Evolutionary conservation across 345 rosid species (phyloP), one percentile per base, ranked within the genome.

Genomic region (Hypericum androsaemum): DNA sequence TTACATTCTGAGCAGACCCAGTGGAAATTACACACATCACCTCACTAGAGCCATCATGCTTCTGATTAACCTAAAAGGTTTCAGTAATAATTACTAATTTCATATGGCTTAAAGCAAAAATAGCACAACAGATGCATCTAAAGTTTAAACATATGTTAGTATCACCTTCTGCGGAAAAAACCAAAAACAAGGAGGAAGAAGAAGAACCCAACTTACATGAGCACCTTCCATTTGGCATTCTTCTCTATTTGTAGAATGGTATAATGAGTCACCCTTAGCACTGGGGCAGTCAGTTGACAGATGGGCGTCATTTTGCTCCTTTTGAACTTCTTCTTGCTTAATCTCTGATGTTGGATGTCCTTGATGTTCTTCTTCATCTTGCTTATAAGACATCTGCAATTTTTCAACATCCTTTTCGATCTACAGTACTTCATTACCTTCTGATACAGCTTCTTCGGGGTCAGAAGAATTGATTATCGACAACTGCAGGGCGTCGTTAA

Each of bases 181-280:
- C n/a, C n/a, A 7, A 10, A 42, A 43, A 37, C 37, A 57, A 47
- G n/a, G n/a, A n/a, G n/a, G n/a, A n/a, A n/a, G 28, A 7, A 22
- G 47, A 44, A 47, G 43, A 47, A 43, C 13, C 35, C 41, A 13
- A 5, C 22, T 59, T 60, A 77, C 85, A 80, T 67, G 72, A 54
- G 49, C 50, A 12, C 6, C 64, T 40, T 38, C 57, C 50, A 52
- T 56, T 52, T 50, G 42, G 12, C 44, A 43, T 36, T 67, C 71
- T 14, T 52, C 67, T 51, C 53, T 65, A 63, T 63, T n/a, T 9
- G 52, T 54, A 56, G 66, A 49, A 54, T 32, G 58, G 41, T 64
- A 71, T 7, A 61, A 37, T 0, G 58, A 54, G 55, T 67, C 67
- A 55, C 54, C 51, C 63, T 41, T 50, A 8, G 32, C 12, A 41